Conservation (phyloP, 2,329 filamentous ascomycete genomes). For the Aureobasidium leucospermi region DNA sequence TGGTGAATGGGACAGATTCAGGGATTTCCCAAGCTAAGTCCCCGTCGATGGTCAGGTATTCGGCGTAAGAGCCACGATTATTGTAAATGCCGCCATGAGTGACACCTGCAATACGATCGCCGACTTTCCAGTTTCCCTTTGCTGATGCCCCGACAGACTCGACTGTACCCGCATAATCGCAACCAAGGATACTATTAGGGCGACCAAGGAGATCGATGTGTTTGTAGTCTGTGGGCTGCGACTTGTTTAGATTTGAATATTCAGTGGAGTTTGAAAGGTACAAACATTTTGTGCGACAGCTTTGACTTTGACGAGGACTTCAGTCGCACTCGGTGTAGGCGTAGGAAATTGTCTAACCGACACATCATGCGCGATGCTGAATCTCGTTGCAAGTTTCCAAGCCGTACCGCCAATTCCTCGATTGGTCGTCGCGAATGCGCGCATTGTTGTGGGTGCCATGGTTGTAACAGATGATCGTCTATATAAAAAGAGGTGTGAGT, state of each 20-base stretch:
- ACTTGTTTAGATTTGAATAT: not conserved
- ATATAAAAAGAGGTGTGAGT: too few relatives aligned
- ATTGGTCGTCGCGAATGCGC: too few relatives aligned
- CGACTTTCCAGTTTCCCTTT: conserved; percentile 37
- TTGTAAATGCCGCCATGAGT: conserved; percentile 33
- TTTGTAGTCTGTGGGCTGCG: conserved; percentile 53
- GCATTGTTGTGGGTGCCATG: too few relatives aligned
- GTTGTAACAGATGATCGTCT: too few relatives aligned
- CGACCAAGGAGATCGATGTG: conserved; percentile 32
- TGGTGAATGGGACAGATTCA: not conserved
- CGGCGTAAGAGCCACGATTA: not conserved
- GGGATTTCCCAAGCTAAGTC: not conserved
- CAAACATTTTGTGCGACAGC: conserved; percentile 29
- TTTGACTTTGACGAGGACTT: conserved; percentile 42
- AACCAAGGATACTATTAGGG: conserved; percentile 40
- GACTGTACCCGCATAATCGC: conserved; percentile 49
- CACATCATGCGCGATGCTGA: too few relatives aligned
- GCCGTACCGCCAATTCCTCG: too few relatives aligned
- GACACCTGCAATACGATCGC: conserved; percentile 46
- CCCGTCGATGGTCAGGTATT: not conserved
- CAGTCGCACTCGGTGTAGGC: not conserved
- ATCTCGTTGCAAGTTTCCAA: too few relatives aligned
- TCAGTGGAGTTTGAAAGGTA: conserved; percentile 21
- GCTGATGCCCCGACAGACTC: conserved; percentile 44
- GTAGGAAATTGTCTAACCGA: too few relatives aligned